Evolutionary conservation across 2,329 filamentous ascomycete species (phyloP), one percentile per base, ranked within the genome.

Genomic region (Whalleya microplaca): DNA sequence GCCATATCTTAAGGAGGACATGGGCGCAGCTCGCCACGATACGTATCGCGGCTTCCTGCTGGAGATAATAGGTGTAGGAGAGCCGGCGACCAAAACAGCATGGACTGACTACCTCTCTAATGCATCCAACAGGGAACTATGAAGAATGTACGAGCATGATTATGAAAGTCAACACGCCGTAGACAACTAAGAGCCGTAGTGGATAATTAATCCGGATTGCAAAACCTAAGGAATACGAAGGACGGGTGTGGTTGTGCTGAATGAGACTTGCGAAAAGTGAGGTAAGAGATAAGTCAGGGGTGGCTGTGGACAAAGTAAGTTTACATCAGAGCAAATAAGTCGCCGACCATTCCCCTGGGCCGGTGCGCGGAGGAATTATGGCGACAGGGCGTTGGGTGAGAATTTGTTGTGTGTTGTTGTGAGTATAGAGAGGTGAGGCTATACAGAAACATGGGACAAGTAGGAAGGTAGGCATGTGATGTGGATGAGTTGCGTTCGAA

Each of bases 1-100:
- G 79, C 78, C 81, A 84, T 84, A 72, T 69, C 68, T 69, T 68
- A 69, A 69, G 64, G 64, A 63, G 66, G 64, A 70, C 71, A 74
- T 72, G 65, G 64, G 68, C 68, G 67, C 67, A 68, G 62, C 58
- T 62, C 61, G 67, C 69, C 69, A 70, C 66, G 48, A 49, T 37
- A 37, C 32, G 32, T 37, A 51, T 46, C 52, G 68, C 63, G 66
- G 66, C 61, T 61, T 56, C 51, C 62, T 66, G 57, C 50, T 48
- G 52, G 41, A 53, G 49, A 50, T 40, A 59, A 56, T 43, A 47
- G 55, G 48, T 58, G 51, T 61, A n/a, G n/a, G 48, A 45, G 48
- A 20, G 41, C 46, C 19, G 47, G 41, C 48, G 41, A 48, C 32
- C 48, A 50, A 55, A 27, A 32, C 40, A 37, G 45, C 54, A 59